A percentile compares a stretch with the other conserved stretches of the same genome.
Evolutionary conservation across 2,329 filamentous ascomycete genomes (phyloP).

Genomic region (Albifimbria verrucaria): DNA sequence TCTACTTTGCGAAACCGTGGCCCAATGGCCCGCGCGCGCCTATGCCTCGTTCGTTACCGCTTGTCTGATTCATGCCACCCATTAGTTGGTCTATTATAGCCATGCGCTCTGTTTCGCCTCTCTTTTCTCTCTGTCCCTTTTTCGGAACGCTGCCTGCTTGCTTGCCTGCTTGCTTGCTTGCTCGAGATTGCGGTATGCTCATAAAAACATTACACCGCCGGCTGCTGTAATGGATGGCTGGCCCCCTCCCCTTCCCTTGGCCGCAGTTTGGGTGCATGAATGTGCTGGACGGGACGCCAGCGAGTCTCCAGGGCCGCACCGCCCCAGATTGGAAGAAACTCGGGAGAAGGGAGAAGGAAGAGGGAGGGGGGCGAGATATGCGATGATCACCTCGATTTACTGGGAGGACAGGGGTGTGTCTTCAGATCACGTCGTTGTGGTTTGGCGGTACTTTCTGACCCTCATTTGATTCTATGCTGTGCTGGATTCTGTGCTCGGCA

Average conservation of each 20-base stretch:
- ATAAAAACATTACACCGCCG: neutral
- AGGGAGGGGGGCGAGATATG: slow-evolving; percentile 1
- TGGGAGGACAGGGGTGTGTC: neutral
- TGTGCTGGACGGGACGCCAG: neutral
- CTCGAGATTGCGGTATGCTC: neutral
- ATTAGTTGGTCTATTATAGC: neutral
- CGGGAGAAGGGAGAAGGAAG: neutral
- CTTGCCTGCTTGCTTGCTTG: neutral
- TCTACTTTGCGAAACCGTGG: neutral
- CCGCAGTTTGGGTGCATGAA: neutral
- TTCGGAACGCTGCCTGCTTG: neutral
- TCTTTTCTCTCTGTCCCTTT: neutral
- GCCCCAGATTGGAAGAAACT: slow-evolving; percentile 1
- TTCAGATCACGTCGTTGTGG: neutral
- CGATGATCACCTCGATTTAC: slow-evolving; percentile 3
- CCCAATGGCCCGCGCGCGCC: neutral
- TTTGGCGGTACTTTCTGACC: neutral
- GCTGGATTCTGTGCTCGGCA: neutral
- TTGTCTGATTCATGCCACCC: neutral
- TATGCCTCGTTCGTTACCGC: neutral
- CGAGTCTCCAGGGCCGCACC: neutral
- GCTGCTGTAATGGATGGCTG: neutral
- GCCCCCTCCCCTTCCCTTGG: neutral
- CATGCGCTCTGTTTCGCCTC: too few species aligned
- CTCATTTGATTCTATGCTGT: neutral